Percentiles rank a stretch among this genome's conserved stretches.
Evolutionary conservation across 106 monocot genomes (phyloP).

Genomic region (Chionographis japonica): DNA sequence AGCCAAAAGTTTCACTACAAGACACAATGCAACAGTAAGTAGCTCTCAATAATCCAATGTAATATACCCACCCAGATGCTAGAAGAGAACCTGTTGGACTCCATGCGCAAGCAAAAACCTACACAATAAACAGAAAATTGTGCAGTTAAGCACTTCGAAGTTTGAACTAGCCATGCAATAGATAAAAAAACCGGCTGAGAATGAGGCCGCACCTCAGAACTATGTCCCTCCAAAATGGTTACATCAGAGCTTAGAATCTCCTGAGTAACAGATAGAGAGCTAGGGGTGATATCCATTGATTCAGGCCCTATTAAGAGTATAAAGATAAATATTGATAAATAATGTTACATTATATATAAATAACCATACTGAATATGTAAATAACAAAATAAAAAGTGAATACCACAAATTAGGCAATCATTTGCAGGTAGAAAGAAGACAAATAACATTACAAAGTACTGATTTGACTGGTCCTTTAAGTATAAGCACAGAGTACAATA

Average conservation of each 20-base stretch:
- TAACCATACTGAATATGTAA: no score
- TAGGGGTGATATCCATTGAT: conserved; percentile 71
- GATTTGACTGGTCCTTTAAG: no score
- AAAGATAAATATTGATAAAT: neutral
- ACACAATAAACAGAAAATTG: neutral
- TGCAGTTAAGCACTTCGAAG: neutral
- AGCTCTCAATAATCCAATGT: neutral
- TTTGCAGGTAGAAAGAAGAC: no score
- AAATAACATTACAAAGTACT: no score
- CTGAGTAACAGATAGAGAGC: conserved; percentile 18
- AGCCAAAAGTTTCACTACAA: no score
- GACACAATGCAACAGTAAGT: no score
- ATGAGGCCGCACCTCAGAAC: conserved; percentile 64
- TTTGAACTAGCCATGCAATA: neutral
- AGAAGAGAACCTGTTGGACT: conserved; percentile 80
- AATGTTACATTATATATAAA: neutral
- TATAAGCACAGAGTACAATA: no score
- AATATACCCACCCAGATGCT: conserved; percentile 81
- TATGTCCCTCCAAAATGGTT: conserved; percentile 88
- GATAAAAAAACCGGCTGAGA: neutral
- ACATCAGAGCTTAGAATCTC: conserved; percentile 79
- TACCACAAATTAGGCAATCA: no score
- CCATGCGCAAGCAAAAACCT: conserved; percentile 99
- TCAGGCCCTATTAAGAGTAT: conserved; percentile 45
- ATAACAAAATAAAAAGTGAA: no score